Evolutionary conservation across 805 yeast genomes (phyloP).

Genomic region (Metschnikowia kofuensis): DNA sequence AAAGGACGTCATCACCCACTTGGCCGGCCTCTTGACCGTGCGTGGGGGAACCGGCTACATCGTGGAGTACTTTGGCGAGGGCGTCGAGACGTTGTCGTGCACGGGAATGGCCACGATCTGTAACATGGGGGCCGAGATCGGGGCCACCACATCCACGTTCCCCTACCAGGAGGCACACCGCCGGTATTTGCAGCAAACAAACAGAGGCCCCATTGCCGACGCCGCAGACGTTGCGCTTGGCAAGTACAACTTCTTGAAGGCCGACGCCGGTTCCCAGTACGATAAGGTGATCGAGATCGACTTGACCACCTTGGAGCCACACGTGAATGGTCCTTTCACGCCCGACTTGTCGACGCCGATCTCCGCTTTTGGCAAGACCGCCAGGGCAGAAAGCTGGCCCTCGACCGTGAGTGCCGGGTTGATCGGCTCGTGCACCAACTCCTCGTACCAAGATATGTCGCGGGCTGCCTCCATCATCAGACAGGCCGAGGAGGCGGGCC

Average conservation of each 20-base stretch:
- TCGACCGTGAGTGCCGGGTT: conserved; percentile 82
- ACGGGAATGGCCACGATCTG: conserved; percentile 99
- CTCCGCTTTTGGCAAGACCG: conserved; percentile 71
- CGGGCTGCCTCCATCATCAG: conserved; percentile 87
- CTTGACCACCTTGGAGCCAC: conserved; percentile 85
- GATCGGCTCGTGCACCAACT: conserved; percentile 98
- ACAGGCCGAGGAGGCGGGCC: conserved; percentile 83
- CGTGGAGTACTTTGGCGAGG: conserved; percentile 95
- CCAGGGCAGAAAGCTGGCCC: conserved; percentile 82
- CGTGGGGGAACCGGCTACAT: conserved; percentile 98
- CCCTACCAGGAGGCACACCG: conserved; percentile 84
- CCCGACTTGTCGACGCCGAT: conserved; percentile 96
- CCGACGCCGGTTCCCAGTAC: conserved; percentile 87
- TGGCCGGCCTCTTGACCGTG: conserved; percentile 91
- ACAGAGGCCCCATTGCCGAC: conserved; percentile 77
- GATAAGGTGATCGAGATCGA: conserved; percentile 91
- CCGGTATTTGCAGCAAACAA: conserved; percentile 79
- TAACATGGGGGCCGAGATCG: conserved; percentile 99
- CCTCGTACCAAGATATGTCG: conserved; percentile 97
- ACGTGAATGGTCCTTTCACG: conserved; percentile 96
- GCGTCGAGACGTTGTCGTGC: conserved; percentile 83
- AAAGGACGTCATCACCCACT: conserved; percentile 88
- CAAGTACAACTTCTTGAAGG: conserved; percentile 61
- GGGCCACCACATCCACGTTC: conserved; percentile 97
- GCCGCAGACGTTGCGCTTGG: conserved; percentile 65